Conservation (phyloP, 1,284 basidiomycete genomes). For the Rhodotorula sp. region DNA sequence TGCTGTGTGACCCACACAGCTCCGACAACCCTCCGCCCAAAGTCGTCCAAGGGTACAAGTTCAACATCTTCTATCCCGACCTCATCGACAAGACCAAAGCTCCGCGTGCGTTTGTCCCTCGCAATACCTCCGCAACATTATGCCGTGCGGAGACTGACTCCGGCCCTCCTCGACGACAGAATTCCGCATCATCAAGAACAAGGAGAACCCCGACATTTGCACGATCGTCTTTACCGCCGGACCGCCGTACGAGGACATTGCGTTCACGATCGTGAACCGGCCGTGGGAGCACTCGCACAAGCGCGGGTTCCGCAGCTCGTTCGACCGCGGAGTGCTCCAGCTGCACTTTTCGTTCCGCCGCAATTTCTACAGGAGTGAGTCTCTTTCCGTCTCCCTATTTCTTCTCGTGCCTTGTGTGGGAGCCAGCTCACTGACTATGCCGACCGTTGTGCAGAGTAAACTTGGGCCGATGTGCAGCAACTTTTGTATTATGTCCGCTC, state of each 20-base stretch:
- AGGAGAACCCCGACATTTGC: conserved; percentile 91
- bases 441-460: conserved; percentile 1
- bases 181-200: conserved; percentile 87
- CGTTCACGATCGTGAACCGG: conserved; percentile 94
- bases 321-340: conserved; percentile 59
- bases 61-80: conserved; percentile 66
- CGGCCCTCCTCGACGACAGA: conserved; percentile 51
- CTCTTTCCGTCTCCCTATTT: not conserved
- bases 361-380: conserved; percentile 20
- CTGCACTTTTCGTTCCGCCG: conserved; percentile 48
- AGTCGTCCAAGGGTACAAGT: conserved; percentile 98
- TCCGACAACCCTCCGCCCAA: conserved; percentile 96
- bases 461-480: fast-evolving
- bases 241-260: conserved; percentile 81
- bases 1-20: conserved; percentile 51
- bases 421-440: not conserved
- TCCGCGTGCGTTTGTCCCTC: conserved; percentile 53
- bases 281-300: conserved; percentile 96
- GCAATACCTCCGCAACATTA: not conserved
- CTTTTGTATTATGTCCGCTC: not conserved
- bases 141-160: conserved; percentile 4
- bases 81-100: conserved; percentile 95
- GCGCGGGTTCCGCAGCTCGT: conserved; percentile 58
- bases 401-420: not conserved
- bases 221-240: conserved; percentile 92